Conservation (phyloP, 257 asterid genomes). For the Mitragyna speciosa region DNA sequence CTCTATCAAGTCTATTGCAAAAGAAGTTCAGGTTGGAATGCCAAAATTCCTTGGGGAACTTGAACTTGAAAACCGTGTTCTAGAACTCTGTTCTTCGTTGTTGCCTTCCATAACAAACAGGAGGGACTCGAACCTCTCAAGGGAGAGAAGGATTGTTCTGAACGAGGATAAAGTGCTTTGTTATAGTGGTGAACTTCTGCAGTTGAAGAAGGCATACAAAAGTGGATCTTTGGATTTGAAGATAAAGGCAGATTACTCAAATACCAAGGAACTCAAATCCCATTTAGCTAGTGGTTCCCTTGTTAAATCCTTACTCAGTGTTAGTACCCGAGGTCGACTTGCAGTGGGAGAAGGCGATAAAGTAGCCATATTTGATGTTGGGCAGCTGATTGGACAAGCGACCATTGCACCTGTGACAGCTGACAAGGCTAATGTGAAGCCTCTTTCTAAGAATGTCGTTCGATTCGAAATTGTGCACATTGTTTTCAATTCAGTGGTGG, state of each 20-base stretch:
- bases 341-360: conserved; percentile 99
- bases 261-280: conserved; percentile 91
- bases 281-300: conserved; percentile 93
- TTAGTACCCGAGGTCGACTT: conserved; percentile 83
- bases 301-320: conserved; percentile 88
- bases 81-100: conserved; percentile 70
- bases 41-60: conserved; percentile 66
- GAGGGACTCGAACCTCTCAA: conserved; percentile 62
- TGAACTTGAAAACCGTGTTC: conserved; percentile 68
- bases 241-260: conserved; percentile 93
- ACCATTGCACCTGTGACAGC: conserved; percentile 93
- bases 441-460: conserved; percentile 88
- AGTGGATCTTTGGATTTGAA: conserved; percentile 97
- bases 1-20: conserved; percentile 61
- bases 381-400: conserved; percentile 97
- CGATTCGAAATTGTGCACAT: conserved; percentile 97
- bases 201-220: conserved; percentile 93
- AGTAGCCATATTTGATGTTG: conserved; percentile 97
- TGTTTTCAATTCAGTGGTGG: conserved; percentile 75
- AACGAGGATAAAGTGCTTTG: conserved; percentile 69
- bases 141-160: conserved; percentile 62
- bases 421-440: conserved; percentile 98
- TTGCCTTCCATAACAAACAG: conserved; percentile 68
- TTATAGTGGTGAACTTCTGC: conserved; percentile 68
- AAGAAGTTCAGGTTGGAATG: conserved; percentile 78